Evolutionary conservation across 495 filamentous ascomycete species (phyloP).

Genomic region (Lindgomyces ingoldianus): DNA sequence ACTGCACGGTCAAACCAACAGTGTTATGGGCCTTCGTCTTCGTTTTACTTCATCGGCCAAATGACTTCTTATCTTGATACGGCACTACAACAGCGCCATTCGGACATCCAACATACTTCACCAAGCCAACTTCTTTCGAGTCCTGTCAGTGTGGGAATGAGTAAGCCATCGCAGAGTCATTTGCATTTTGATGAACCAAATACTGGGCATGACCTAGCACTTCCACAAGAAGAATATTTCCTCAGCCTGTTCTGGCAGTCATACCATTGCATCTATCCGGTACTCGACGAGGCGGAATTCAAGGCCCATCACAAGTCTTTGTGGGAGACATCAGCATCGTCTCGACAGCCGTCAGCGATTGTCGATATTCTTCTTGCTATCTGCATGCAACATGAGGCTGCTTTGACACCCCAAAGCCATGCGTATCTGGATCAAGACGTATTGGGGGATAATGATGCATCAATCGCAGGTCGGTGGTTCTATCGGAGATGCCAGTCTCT

Average conservation of each 20-base stretch:
- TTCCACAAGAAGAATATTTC: conserved; percentile 53
- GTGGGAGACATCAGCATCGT: conserved; percentile 43
- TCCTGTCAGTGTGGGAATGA: background rate
- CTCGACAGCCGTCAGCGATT: conserved; percentile 53
- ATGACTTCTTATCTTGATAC: conserved; percentile 42
- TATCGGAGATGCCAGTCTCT: conserved; percentile 52
- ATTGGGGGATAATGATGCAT: conserved; percentile 45
- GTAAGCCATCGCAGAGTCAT: background rate
- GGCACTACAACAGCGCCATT: conserved; percentile 39
- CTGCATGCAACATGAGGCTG: conserved; percentile 55
- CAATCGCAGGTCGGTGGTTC: conserved; percentile 51
- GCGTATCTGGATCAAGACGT: background rate
- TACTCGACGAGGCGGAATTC: conserved; percentile 55
- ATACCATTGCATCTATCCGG: conserved; percentile 45
- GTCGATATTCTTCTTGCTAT: conserved; percentile 58
- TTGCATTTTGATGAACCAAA: conserved; percentile 8
- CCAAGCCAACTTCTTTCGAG: conserved; percentile 26
- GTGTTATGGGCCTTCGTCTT: conserved; percentile 44
- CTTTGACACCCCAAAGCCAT: conserved; percentile 27
- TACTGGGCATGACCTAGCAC: conserved; percentile 30
- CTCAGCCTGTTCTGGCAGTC: conserved; percentile 54
- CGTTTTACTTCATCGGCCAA: conserved; percentile 41
- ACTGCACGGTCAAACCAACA: conserved; percentile 21
- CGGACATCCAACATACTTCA: conserved; percentile 17
- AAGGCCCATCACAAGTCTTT: conserved; percentile 53